phyloP scores from a whole-genome alignment of 2,329 filamentous ascomycete species.

The Colletotrichum sansevieriae region DNA sequence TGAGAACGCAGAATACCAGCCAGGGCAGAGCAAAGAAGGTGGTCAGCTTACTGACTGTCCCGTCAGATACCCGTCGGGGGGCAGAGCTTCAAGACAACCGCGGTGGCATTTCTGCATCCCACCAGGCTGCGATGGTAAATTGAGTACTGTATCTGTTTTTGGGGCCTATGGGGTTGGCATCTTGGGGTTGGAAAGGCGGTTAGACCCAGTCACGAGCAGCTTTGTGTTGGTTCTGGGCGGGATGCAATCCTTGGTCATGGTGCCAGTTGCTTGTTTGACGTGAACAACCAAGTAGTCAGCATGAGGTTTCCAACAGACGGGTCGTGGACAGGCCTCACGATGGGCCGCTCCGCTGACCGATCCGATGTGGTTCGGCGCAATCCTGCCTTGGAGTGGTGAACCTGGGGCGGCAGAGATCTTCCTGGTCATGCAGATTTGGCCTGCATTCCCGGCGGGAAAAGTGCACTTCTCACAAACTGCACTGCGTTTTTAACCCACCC shows the following conservation, averaged over 20 bases:
- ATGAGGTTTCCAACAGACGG: too few relatives aligned
- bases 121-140: neutral
- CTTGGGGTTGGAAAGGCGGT: neutral
- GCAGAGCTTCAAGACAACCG: neutral
- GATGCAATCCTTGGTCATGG: slow-evolving; percentile 9
- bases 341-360: neutral
- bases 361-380: too few relatives aligned
- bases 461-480: neutral
- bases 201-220: neutral
- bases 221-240: neutral
- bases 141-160: too few relatives aligned
- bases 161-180: slow-evolving; percentile 2
- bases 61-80: neutral
- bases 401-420: neutral
- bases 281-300: neutral
- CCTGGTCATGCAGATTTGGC: neutral
- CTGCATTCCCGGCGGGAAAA: slow-evolving; percentile 14
- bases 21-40: neutral
- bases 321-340: neutral
- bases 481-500: slow-evolving; percentile 22
- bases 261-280: neutral
- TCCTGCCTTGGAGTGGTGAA: neutral
- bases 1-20: neutral
- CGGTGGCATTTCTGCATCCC: neutral
- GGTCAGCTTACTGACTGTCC: slow-evolving; percentile 6